Percentiles rank a stretch among this genome's conserved stretches.
phyloP scores from a whole-genome alignment of 768 basidiomycete genomes.

The Kwoniella pini region DNA sequence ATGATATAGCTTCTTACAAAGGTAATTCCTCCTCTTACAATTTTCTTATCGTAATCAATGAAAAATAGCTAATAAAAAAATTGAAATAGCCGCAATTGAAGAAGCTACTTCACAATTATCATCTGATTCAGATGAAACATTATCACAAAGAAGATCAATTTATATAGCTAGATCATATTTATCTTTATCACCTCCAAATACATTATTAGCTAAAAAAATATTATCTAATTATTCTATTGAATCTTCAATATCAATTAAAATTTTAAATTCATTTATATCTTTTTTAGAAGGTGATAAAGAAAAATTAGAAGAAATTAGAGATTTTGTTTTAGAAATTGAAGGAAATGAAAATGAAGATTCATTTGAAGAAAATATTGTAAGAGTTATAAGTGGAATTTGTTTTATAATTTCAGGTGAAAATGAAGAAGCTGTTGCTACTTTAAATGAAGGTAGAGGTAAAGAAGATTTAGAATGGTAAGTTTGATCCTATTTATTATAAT shows the following conservation, averaged over 20 bases:
- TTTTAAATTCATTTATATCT: slow-evolving; percentile 71
- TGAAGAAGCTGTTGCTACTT: slow-evolving; percentile 88
- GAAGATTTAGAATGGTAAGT: slow-evolving; percentile 86
- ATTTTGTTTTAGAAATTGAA: slow-evolving; percentile 82
- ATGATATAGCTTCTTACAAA: slow-evolving; percentile 48
- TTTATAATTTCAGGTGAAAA: slow-evolving; percentile 80
- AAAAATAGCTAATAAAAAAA: neutral
- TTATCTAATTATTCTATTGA: slow-evolving; percentile 27
- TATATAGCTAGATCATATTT: slow-evolving; percentile 54
- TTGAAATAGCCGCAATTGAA: slow-evolving; percentile 42
- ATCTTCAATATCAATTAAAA: slow-evolving; percentile 49
- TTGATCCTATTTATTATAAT: no score
- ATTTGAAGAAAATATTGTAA: slow-evolving; percentile 73
- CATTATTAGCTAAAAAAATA: slow-evolving; percentile 20
- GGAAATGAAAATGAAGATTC: slow-evolving; percentile 62
- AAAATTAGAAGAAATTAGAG: slow-evolving; percentile 76
- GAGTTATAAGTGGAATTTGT: slow-evolving; percentile 80
- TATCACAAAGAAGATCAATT: slow-evolving; percentile 42
- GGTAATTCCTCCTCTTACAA: slow-evolving; percentile 21
- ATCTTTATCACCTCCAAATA: slow-evolving; percentile 37
- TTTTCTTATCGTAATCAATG: neutral
- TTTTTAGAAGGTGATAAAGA: slow-evolving; percentile 60
- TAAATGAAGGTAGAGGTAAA: slow-evolving; percentile 67
- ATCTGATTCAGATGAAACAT: slow-evolving; percentile 19
- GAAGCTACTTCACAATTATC: slow-evolving; percentile 45